Conservation (phyloP, 352 stramenopile species). For the Phytophthora pinifolia region DNA sequence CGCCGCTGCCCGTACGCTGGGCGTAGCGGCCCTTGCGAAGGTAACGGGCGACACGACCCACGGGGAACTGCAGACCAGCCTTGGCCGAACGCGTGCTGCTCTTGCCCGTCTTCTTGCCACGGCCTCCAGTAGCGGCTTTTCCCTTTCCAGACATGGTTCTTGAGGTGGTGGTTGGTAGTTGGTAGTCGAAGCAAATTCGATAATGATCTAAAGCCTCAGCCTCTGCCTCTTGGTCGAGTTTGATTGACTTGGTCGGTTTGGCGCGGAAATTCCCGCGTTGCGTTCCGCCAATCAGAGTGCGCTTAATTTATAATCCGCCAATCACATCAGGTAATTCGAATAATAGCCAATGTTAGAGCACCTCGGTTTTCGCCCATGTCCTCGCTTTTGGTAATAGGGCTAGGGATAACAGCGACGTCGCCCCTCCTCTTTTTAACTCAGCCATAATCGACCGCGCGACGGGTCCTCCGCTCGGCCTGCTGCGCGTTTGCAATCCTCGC, state of each 20-base stretch:
- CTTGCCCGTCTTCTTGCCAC: slow-evolving; percentile 73
- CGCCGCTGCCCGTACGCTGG: slow-evolving; percentile 90
- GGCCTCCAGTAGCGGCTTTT: slow-evolving; percentile 70
- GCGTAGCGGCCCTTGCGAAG: slow-evolving; percentile 93
- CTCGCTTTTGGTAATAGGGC: slow-evolving; percentile 9
- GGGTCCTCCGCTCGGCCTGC: slow-evolving; percentile 8
- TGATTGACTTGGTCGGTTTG: slow-evolving; percentile 8
- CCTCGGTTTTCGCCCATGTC: slow-evolving; percentile 12
- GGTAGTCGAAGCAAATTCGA: slow-evolving; percentile 47
- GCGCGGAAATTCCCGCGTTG: slow-evolving; percentile 11
- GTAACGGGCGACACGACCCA: slow-evolving; percentile 94
- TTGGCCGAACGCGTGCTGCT: slow-evolving; percentile 76
- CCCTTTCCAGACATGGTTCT: slow-evolving; percentile 75
- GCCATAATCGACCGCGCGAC: too few relatives aligned
- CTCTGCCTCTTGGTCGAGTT: too few relatives aligned
- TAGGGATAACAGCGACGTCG: slow-evolving; percentile 7
- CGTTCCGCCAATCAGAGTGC: slow-evolving; percentile 23
- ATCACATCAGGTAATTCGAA: slow-evolving; percentile 1
- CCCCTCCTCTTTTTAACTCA: not conserved
- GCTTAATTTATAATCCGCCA: slow-evolving; percentile 10
- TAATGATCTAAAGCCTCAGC: slow-evolving; percentile 19
- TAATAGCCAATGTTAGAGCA: slow-evolving; percentile 19
- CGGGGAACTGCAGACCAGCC: slow-evolving; percentile 95
- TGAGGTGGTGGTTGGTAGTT: slow-evolving; percentile 33
- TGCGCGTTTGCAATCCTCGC: not conserved